Evolutionary conservation across 345 rosid species (phyloP), one percentile per base, ranked within the genome.

Genomic region (Erucastrum elatum): DNA sequence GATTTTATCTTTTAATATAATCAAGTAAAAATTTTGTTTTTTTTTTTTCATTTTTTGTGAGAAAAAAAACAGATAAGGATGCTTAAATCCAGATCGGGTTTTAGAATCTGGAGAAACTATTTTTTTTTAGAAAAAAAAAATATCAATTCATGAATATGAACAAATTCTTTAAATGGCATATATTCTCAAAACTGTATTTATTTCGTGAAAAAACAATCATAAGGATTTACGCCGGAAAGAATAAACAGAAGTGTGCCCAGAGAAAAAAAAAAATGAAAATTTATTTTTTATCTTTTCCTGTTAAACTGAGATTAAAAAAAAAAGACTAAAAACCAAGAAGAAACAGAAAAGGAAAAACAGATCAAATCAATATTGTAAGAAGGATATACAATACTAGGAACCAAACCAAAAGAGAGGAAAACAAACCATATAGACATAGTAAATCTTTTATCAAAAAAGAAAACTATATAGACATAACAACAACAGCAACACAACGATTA

Each of bases 211-310:
- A n/a, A 66, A 75, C 30, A 75, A 65, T 53, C 44, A 53, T 9
- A 64, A 74, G 77, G 63, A 75, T 65, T 75, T 26, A 31, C 58
- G 56, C 58, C 25, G 39, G 33, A 72, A 63, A 46, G 76, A 73
- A 63, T 15, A 46, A 64, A 30, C 70, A 63, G 7, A 21, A 74
- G 53, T 65, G 15, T 16, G 13, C 30, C 51, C 63, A 74, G 70
- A 74, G 53, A 16, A 4, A 59, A 53, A 59, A 37, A 5, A 66
- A 37, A 8, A n/a, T 25, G 29, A 3, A 27, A 61, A 61, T 29
- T 61, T 12, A 15, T 15, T 33, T 6, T 16, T n/a, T 33, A 30
- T 31, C 67, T 51, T 55, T 30, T 8, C 35, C 60, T 41, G 17
- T 21, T 21, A 62, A 30, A 29, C 16, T 72, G 72, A 26, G 71